Evolutionary conservation across 306 rosid genomes (phyloP), one percentile per base, ranked within the genome.

Genomic region (Casuarina equisetifolia): DNA sequence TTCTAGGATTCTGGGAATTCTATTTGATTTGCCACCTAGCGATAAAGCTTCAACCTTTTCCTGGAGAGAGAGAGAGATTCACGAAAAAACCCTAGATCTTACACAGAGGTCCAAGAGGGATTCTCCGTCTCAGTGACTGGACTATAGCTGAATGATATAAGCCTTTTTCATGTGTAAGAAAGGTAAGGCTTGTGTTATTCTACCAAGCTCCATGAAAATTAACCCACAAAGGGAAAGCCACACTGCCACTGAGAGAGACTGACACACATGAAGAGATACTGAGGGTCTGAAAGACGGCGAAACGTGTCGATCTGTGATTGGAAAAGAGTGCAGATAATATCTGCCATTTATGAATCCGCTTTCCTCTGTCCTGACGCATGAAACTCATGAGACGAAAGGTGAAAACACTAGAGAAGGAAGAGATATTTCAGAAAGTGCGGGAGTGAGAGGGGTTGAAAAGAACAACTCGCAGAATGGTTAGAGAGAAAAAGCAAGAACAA

Each of bases 31-130:
- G 70, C 32, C 48, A 67, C 51, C 11, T 42, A 40, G 49, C 16
- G 38, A 53, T 46, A 36, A 6, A 72, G 17, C 32, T 35, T 69
- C 35, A 52, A 53, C 46, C 52, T 62, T 62, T 63, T 64, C 5
- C 10, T 9, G 50, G 54, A 72, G 46, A 61, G 59, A 70, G 58
- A 19, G 50, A 70, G 55, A 70, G 54, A 72, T 51, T 4, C 51
- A 19, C 36, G 73, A 13, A 48, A 36, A 70, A 77, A 48, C 80
- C 87, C 86, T 81, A 84, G 93, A 89, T 85, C 89, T 87, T 87
- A 75, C 85, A 79, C 89, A 84, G 71, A 20, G 90, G 89, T 86
- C 79, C 83, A 62, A 72, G 78, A 82, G 67, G 35, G 69, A 79
- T 67, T 42, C 57, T 76, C 81, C 70, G 64, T 11, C 59, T 69